Conservation (phyloP, 2,329 filamentous ascomycete genomes). For the Phaeosphaeria sp. region DNA sequence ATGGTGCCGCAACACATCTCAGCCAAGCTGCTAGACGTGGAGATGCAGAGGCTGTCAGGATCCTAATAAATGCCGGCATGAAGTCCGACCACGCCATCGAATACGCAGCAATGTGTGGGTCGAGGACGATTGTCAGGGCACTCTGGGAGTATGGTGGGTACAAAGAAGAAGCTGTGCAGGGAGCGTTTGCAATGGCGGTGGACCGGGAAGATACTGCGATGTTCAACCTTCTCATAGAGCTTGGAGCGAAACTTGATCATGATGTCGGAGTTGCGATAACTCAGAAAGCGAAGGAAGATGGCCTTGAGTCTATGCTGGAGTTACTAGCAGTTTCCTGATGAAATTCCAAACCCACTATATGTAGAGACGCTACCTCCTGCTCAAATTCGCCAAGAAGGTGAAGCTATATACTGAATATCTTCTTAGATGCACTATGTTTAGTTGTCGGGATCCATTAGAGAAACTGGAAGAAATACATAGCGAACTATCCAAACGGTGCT, state of each 20-base stretch:
- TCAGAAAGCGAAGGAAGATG: neutral
- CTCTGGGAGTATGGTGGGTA: constrained; percentile 2
- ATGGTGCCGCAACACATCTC: neutral
- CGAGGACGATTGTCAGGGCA: constrained; percentile 3
- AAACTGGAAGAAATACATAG: too few species aligned
- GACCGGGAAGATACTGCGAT: neutral
- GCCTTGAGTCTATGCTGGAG: neutral
- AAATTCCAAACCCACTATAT: neutral
- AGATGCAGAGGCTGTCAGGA: neutral
- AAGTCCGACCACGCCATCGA: constrained; percentile 2
- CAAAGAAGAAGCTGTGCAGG: constrained; percentile 2
- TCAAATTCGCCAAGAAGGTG: too few species aligned
- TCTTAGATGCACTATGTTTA: too few species aligned
- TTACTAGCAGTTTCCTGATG: neutral
- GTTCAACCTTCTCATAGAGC: neutral
- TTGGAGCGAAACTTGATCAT: neutral
- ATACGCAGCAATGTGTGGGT: constrained; percentile 5
- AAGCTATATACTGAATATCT: too few species aligned
- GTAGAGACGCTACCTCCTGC: too few species aligned
- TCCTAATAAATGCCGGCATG: constrained; percentile 1
- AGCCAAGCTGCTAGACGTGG: neutral
- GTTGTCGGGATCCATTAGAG: too few species aligned
- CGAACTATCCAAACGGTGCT: too few species aligned
- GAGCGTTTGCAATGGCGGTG: constrained; percentile 23
- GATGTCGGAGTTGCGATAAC: neutral